Conservation (phyloP, 176 grass and related monocot species). For the Canna indica region DNA sequence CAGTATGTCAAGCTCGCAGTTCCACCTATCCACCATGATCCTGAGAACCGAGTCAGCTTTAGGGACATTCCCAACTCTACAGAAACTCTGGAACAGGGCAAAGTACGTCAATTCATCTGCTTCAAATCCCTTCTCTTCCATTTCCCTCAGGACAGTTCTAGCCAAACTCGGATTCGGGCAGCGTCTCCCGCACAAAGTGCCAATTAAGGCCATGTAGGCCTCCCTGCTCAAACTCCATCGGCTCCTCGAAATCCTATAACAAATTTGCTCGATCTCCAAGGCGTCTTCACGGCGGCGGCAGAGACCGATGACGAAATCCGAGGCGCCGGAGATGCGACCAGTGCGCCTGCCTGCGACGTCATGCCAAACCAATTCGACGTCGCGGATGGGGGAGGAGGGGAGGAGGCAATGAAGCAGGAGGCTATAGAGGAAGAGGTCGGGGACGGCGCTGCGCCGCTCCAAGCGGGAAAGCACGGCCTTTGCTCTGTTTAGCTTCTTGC, state of each 20-base stretch:
- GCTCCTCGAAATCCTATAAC: constrained; percentile 3
- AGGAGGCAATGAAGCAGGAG: constrained; percentile 12
- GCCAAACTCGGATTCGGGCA: constrained; percentile 14
- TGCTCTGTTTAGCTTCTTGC: constrained; percentile 10
- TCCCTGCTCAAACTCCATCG: constrained; percentile 1
- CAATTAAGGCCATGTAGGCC: constrained; percentile 11
- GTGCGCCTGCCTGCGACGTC: not conserved
- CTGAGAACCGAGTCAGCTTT: constrained; percentile 17
- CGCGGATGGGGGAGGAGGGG: not conserved
- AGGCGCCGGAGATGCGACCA: not conserved
- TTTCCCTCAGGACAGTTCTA: constrained; percentile 7
- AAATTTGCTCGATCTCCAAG: constrained; percentile 9
- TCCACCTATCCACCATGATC: constrained; percentile 4
- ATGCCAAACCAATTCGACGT: constrained; percentile 17
- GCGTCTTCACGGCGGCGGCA: constrained; percentile 8
- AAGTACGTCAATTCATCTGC: constrained; percentile 16
- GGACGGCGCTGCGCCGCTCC: not conserved
- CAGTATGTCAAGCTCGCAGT: not conserved
- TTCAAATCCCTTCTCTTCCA: constrained; percentile 24
- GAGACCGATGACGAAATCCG: constrained; percentile 8
- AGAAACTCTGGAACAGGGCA: constrained; percentile 12
- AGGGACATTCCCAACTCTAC: constrained; percentile 3
- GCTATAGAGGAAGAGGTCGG: constrained; percentile 19
- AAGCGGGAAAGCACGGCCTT: constrained; percentile 2
- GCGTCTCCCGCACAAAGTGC: constrained; percentile 1